Percentiles rank a stretch among this genome's conserved stretches.
Evolutionary conservation across 2,329 filamentous ascomycete species (phyloP).

Genomic region (Lachnellula willkommii): DNA sequence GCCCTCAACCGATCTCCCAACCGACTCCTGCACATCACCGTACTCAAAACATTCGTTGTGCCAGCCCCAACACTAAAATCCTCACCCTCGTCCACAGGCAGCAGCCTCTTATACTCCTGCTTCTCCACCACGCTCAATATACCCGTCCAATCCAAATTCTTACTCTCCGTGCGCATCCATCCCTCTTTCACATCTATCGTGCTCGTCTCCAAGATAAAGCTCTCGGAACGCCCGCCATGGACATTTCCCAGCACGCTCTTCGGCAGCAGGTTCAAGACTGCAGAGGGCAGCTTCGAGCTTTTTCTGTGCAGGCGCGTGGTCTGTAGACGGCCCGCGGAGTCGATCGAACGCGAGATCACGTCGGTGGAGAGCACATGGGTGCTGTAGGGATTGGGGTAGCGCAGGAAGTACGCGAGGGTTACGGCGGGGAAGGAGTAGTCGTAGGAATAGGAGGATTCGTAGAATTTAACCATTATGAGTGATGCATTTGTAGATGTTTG

Average conservation of each 20-base stretch:
- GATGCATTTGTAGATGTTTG: slow-evolving; percentile 16
- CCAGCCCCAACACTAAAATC: slow-evolving; percentile 24
- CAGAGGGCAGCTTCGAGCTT: slow-evolving; percentile 69
- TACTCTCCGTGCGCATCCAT: slow-evolving; percentile 77
- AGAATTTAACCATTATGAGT: slow-evolving; percentile 33
- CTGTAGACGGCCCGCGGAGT: slow-evolving; percentile 69
- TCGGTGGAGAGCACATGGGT: slow-evolving; percentile 79
- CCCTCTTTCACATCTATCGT: slow-evolving; percentile 74
- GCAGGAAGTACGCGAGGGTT: slow-evolving; percentile 82
- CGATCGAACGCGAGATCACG: slow-evolving; percentile 69
- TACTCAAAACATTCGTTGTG: slow-evolving; percentile 65
- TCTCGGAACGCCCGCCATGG: slow-evolving; percentile 60
- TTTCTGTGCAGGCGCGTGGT: slow-evolving; percentile 79
- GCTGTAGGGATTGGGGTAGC: slow-evolving; percentile 81
- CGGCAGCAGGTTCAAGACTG: slow-evolving; percentile 71
- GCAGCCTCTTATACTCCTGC: slow-evolving; percentile 55
- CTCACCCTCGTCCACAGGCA: slow-evolving; percentile 22
- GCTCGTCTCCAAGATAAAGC: slow-evolving; percentile 75
- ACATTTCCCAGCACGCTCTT: slow-evolving; percentile 47
- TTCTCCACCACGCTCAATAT: slow-evolving; percentile 73
- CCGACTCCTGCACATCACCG: slow-evolving; percentile 65
- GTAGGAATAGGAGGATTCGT: slow-evolving; percentile 62
- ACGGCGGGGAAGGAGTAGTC: slow-evolving; percentile 79
- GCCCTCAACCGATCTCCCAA: slow-evolving; percentile 57
- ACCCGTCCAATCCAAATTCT: slow-evolving; percentile 77